Evolutionary conservation across 225 moss, liverwort and hornwort species (phyloP).

Genomic region (Pleurozium schreberi): DNA sequence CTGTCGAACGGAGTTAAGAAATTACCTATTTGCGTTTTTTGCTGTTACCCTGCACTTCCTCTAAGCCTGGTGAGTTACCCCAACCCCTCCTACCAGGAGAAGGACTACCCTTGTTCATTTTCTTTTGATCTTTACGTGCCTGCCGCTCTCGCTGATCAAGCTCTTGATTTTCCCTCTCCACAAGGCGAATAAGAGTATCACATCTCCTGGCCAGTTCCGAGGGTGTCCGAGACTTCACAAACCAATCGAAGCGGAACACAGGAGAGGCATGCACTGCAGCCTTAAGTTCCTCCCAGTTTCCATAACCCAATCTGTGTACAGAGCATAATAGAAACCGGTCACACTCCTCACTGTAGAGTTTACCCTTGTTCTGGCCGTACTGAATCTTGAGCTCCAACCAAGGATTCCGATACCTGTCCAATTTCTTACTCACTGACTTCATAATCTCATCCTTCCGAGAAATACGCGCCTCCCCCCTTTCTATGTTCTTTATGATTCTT

Average conservation of each 20-base stretch:
- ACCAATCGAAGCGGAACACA: conserved; percentile 97
- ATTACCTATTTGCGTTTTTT: conserved; percentile 90
- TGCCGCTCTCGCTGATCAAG: conserved; percentile 97
- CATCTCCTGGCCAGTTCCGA: conserved; percentile 92
- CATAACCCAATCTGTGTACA: conserved; percentile 97
- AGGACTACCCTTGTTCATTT: conserved; percentile 77
- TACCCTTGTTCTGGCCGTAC: conserved; percentile 96
- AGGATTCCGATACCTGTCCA: conserved; percentile 96
- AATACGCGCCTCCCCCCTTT: conserved; percentile 86
- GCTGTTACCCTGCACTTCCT: conserved; percentile 64
- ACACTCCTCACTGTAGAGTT: conserved; percentile 97
- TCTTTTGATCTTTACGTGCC: conserved; percentile 97
- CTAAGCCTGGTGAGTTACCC: conserved; percentile 45
- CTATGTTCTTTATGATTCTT: conserved; percentile 91
- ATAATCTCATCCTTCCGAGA: conserved; percentile 96
- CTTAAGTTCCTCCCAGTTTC: conserved; percentile 99
- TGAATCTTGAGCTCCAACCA: conserved; percentile 98
- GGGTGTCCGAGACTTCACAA: conserved; percentile 96
- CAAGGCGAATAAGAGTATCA: conserved; percentile 93
- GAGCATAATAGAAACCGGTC: conserved; percentile 80
- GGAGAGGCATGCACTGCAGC: conserved; percentile 92
- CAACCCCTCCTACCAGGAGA: conserved; percentile 83
- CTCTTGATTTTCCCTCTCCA: conserved; percentile 97
- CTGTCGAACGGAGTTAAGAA: background rate
- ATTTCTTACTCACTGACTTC: conserved; percentile 94